Percentiles rank a stretch among this genome's conserved stretches.
These are phyloP conservation scores for Clathrus columnatus DNA, from an alignment of 768 basidiomycete genomes.

Conservation along the genomic window DNA sequence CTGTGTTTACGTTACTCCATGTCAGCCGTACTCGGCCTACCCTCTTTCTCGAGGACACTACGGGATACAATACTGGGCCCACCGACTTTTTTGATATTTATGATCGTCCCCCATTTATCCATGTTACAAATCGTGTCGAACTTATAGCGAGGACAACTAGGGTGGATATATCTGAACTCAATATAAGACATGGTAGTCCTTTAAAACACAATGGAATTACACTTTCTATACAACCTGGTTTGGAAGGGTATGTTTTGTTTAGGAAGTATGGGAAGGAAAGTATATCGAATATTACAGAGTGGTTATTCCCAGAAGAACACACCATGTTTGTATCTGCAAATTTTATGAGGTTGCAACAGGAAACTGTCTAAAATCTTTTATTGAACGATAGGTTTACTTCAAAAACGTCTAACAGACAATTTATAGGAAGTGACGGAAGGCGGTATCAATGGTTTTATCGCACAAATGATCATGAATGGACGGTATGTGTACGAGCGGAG, in stretches of 20 bases:
- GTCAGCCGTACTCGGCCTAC: slow-evolving; percentile 43
- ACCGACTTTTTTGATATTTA: slow-evolving; percentile 57
- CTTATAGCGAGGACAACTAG: slow-evolving; percentile 42
- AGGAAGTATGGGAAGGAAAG: not conserved
- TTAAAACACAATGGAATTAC: slow-evolving; percentile 13
- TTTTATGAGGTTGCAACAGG: not conserved
- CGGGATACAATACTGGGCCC: slow-evolving; percentile 37
- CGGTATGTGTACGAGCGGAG: slow-evolving; percentile 33
- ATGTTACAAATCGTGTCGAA: slow-evolving; percentile 23
- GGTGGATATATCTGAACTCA: slow-evolving; percentile 38
- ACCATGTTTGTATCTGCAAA: not conserved
- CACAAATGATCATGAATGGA: slow-evolving; percentile 51
- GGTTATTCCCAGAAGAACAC: not conserved
- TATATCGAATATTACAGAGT: not conserved
- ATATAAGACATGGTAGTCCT: slow-evolving; percentile 27
- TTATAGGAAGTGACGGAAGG: slow-evolving; percentile 49
- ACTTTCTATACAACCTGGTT: not conserved
- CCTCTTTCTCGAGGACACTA: slow-evolving; percentile 60
- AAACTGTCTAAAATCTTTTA: not conserved
- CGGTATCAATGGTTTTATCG: slow-evolving; percentile 55
- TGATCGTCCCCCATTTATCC: slow-evolving; percentile 30
- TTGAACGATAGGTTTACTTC: no score
- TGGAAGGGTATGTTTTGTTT: not conserved
- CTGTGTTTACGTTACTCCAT: not conserved
- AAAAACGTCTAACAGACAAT: slow-evolving; percentile 32